A percentile compares a stretch with the other conserved stretches of the same genome.
Conservation (phyloP, 179 eudicot species). For the Patellifolia procumbens region DNA sequence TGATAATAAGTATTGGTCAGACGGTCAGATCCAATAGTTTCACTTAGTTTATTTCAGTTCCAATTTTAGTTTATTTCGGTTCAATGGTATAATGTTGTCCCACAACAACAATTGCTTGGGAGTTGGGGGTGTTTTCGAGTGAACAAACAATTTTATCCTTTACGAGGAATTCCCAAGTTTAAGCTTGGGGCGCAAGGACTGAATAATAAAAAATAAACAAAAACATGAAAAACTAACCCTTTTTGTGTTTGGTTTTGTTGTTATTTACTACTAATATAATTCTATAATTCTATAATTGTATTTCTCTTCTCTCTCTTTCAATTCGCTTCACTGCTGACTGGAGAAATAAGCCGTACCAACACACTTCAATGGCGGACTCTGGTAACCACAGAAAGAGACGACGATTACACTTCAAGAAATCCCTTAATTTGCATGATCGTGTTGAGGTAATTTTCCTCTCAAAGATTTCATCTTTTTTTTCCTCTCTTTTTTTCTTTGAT, state of each 20-base stretch:
- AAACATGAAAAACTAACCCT: background rate
- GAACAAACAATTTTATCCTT: too few relatives aligned
- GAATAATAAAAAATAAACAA: background rate
- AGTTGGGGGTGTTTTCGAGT: too few relatives aligned
- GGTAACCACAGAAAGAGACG: conserved; percentile 22
- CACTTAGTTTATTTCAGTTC: too few relatives aligned
- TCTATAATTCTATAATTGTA: background rate
- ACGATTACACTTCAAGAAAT: background rate
- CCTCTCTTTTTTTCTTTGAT: background rate
- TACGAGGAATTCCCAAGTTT: too few relatives aligned
- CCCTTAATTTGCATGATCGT: background rate
- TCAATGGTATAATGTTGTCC: too few relatives aligned
- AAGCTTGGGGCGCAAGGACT: conserved; percentile 10
- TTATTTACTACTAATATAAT: background rate
- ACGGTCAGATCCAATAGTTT: too few relatives aligned
- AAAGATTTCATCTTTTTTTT: background rate
- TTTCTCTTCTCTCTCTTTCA: background rate
- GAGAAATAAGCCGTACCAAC: background rate
- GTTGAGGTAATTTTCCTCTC: conserved; percentile 29
- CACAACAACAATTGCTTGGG: too few relatives aligned
- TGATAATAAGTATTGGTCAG: too few relatives aligned
- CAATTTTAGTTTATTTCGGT: too few relatives aligned
- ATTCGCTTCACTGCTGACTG: conserved; percentile 23
- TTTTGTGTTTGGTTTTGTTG: background rate
- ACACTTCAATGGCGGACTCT: conserved; percentile 30